phyloP scores from a whole-genome alignment of 1,284 basidiomycete species.

The Agaricales sp. region DNA sequence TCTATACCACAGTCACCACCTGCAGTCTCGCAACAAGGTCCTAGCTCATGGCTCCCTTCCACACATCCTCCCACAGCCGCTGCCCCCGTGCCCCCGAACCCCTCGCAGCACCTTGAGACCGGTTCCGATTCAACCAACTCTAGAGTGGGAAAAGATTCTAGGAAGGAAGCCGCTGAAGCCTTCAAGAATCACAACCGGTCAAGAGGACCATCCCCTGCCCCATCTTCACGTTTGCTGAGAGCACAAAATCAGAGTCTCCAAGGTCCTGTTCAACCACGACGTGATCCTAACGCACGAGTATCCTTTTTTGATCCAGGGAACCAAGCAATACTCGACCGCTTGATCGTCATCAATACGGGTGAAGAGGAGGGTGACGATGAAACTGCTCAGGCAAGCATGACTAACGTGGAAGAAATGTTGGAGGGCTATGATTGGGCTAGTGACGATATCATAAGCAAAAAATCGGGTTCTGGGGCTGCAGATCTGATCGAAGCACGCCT shows the following conservation, averaged over 20 bases:
- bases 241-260: constrained; percentile 4
- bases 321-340: constrained; percentile 62
- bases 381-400: constrained; percentile 69
- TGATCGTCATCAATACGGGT: constrained; percentile 43
- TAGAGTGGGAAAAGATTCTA: no score
- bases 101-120: no score
- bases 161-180: background rate
- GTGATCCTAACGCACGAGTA: constrained; percentile 58
- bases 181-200: background rate
- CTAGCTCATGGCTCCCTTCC: no score
- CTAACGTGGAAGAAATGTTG: constrained; percentile 95
- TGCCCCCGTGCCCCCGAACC: no score
- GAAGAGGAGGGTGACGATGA: constrained; percentile 58
- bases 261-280: constrained; percentile 24
- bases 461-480: constrained; percentile 60
- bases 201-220: constrained; percentile 22
- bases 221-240: constrained; percentile 17
- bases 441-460: constrained; percentile 54
- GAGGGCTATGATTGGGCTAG: constrained; percentile 96
- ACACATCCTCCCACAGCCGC: no score
- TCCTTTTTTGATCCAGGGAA: constrained; percentile 75
- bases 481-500: constrained; percentile 84
- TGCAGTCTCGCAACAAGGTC: no score
- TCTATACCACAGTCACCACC: no score
- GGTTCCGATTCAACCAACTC: no score